Base-by-base conservation (phyloP, 306 rosid genomes). In the Echinosophora koreensis region DNA sequence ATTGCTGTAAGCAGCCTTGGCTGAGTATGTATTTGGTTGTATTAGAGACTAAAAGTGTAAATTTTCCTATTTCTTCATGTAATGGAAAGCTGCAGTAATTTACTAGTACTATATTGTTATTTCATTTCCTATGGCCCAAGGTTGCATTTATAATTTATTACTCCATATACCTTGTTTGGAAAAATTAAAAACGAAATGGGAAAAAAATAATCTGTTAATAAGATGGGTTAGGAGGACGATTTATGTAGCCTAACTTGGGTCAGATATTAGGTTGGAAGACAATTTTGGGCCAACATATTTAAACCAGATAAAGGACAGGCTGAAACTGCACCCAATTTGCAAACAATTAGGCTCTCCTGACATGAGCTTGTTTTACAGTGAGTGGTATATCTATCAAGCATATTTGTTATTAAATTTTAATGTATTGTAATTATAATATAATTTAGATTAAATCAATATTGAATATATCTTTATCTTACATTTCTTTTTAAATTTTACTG, bases 1-100 rank as follows among this genome's bases (percentile, higher is more conserved):
- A 77, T 38, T 6, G 10, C 52, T 81, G 88, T 74, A 64, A 80
- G 75, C 87, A 78, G 80, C 85, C 56, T 6, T 56, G 11, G 85
- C 51, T 57, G 66, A 63, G 42, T 68, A 55, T 46, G 85, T 68
- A 42, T 69, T 52, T 59, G 49, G 69, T 28, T 78, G 71, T 84
- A 28, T 68, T 46, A 62, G 79, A 44, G 83, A 72, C 49, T 71
- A 10, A 49, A 82, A 62, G 75, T 89, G 96, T 89, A 93, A 83
- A 77, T 69, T 79, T 55, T 83, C 79, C 84, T 78, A 71, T 84
- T 84, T 75, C 80, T 58, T 68, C 66, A 28, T 60, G 73, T 76
- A 84, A 89, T 82, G 83, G 68, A 70, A 84, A 61, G 34, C 65
- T 74, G 73, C 38, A 62, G 82, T 84, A 37, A 74, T 85, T 86